phyloP scores from a whole-genome alignment of 352 stramenopile genomes.

The Phytopythium boreale region DNA sequence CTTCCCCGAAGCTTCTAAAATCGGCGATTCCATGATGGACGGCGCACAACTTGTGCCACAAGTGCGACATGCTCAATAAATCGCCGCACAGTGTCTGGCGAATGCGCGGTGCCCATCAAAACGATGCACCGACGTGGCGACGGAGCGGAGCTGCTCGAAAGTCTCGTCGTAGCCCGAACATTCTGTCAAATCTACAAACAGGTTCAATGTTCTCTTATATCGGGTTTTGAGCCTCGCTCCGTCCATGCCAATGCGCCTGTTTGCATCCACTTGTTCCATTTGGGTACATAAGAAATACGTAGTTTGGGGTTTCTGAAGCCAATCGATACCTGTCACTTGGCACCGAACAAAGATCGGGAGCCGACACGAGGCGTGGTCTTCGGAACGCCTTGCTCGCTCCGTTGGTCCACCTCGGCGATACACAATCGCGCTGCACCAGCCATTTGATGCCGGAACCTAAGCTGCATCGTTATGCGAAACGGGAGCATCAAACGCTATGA shows the following conservation, averaged over 20 bases:
- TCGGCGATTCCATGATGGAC: not conserved
- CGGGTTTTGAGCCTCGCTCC: not conserved
- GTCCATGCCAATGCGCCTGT: not conserved
- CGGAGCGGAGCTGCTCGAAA: not conserved
- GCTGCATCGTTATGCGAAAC: too few species aligned
- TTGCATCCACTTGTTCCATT: too few species aligned
- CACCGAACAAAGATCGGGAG: not conserved
- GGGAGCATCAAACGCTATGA: too few species aligned
- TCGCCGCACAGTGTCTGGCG: too few species aligned
- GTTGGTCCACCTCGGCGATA: not conserved
- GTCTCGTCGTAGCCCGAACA: not conserved
- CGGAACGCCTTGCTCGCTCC: not conserved
- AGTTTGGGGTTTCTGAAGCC: not conserved
- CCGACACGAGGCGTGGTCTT: not conserved
- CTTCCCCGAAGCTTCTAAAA: slow-evolving; percentile 6
- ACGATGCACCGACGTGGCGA: not conserved
- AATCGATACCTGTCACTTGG: not conserved
- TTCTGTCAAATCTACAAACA: not conserved
- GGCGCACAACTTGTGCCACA: too few species aligned
- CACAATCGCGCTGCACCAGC: not conserved
- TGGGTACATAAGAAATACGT: not conserved
- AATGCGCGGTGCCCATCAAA: not conserved
- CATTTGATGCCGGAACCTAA: not conserved
- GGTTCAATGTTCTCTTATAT: not conserved
- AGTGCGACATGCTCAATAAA: slow-evolving; percentile 3